Percentiles rank a stretch among this genome's conserved stretches.
Conservation (phyloP, 805 yeast species). For the Candida caryicola region DNA sequence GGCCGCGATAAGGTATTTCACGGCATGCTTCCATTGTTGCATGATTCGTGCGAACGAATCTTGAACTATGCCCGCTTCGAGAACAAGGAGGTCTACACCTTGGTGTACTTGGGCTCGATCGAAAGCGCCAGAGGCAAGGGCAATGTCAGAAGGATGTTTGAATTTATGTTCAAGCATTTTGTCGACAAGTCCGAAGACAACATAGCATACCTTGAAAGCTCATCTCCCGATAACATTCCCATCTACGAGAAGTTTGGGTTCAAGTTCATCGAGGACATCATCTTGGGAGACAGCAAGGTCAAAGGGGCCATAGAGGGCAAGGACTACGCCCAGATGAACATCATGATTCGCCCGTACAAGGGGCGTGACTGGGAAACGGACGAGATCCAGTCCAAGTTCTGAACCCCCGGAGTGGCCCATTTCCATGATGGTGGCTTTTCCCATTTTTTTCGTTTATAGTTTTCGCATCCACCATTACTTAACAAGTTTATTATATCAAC, state of each 20-base stretch:
- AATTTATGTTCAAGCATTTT: conserved; percentile 45
- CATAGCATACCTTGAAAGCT: conserved; percentile 50
- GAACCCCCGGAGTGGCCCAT: no score
- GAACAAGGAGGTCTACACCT: conserved; percentile 37
- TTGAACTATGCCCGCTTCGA: conserved; percentile 39
- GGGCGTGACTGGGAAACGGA: conserved; percentile 39
- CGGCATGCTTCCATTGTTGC: conserved; percentile 51
- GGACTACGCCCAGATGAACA: conserved; percentile 42
- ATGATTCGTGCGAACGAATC: conserved; percentile 46
- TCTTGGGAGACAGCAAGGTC: conserved; percentile 33
- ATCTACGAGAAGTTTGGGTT: conserved; percentile 54
- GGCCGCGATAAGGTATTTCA: conserved; percentile 50
- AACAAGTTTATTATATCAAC: background rate
- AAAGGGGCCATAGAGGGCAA: conserved; percentile 31
- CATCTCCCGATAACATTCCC: conserved; percentile 43
- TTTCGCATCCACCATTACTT: background rate
- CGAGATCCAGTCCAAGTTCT: conserved; percentile 1
- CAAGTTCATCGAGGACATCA: conserved; percentile 46
- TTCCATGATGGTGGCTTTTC: no score
- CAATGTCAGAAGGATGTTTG: conserved; percentile 48
- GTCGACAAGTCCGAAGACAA: conserved; percentile 40
- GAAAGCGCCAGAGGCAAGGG: conserved; percentile 54
- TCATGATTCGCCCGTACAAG: conserved; percentile 39
- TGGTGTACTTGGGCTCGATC: conserved; percentile 46
- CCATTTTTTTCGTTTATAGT: background rate